Evolutionary conservation across 352 stramenopile species (phyloP), one percentile per base, ranked within the genome.

Genomic region (Phytophthora citrophthora): DNA sequence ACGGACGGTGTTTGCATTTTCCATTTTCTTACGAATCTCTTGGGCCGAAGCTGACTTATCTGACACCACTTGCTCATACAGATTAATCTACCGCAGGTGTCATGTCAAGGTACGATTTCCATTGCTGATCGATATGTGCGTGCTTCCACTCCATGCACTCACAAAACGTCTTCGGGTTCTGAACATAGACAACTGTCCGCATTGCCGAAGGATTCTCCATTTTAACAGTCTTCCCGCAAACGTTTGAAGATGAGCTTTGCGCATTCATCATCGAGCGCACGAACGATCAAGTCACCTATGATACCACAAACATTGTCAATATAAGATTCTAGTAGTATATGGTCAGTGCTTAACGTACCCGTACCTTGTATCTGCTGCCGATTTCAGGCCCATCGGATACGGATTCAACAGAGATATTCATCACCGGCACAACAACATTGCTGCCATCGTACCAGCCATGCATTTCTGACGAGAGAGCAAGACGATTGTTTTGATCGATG

Each of bases 331-430:
- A n/a, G 32, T n/a, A 47, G 18, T 20, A 50, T 24, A 50, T 15
- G 41, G 10, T 36, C 7, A 23, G 32, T 66, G 23, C 40, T 53
- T 13, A 24, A 59, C 40, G 27, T 9, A 47, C 20, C 55, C 58
- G 10, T 61, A 61, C 50, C 44, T 68, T 29, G 50, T 61, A 65
- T 60, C 61, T 55, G 61, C 31, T 61, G 2, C 41, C 36, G 32
- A 54, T 48, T 41, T 57, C 54, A 7, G 38, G 43, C 15, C 12
- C 3, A 47, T 49, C 38, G 34, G 31, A 61, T 4, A 24, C 11
- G 43, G 61, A 61, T 31, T 70, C 49, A n/a, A 64, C 47, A 8
- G 18, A 56, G 56, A 65, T 61, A n/a, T 70, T 65, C 49, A 64
- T 65, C 12, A 39, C 7, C 43, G 61, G 61, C 39, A 65, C 41